Evolutionary conservation across 176 grass and related monocot genomes (phyloP).

Genomic region (Otatea glauca): DNA sequence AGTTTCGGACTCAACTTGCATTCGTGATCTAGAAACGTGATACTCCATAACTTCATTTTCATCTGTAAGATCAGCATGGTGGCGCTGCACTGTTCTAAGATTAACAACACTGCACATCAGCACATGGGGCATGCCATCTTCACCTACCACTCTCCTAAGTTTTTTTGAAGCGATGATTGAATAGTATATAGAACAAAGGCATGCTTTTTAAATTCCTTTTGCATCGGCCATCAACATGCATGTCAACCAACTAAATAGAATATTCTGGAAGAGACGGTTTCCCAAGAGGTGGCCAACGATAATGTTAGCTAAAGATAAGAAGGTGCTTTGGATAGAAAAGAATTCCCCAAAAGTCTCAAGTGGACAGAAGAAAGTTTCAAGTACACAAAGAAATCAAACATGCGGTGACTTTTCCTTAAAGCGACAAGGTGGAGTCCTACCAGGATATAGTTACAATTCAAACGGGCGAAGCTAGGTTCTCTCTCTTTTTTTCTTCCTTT

Average conservation of each 20-base stretch:
- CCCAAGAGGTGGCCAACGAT: constrained; percentile 25
- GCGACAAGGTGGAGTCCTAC: constrained; percentile 30
- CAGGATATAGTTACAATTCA: background rate
- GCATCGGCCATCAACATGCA: background rate
- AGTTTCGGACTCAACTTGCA: background rate
- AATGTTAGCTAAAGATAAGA: background rate
- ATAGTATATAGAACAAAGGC: background rate
- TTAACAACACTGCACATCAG: background rate
- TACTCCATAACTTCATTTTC: background rate
- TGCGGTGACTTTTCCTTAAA: constrained; percentile 34
- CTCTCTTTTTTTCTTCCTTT: background rate
- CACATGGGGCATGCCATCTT: background rate
- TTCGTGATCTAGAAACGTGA: background rate
- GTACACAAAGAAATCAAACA: constrained; percentile 3
- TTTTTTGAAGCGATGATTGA: constrained; percentile 37
- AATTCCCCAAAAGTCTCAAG: background rate
- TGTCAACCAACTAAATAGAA: constrained; percentile 28
- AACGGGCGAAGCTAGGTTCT: background rate
- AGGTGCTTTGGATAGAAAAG: constrained; percentile 17
- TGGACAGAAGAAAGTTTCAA: constrained; percentile 4
- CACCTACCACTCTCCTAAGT: background rate
- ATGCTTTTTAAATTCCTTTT: background rate
- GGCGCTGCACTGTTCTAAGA: background rate
- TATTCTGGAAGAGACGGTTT: constrained; percentile 16
- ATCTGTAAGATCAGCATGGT: background rate